Conservation (phyloP, 1,139 yeast genomes). For the Diutina ranongensis region DNA sequence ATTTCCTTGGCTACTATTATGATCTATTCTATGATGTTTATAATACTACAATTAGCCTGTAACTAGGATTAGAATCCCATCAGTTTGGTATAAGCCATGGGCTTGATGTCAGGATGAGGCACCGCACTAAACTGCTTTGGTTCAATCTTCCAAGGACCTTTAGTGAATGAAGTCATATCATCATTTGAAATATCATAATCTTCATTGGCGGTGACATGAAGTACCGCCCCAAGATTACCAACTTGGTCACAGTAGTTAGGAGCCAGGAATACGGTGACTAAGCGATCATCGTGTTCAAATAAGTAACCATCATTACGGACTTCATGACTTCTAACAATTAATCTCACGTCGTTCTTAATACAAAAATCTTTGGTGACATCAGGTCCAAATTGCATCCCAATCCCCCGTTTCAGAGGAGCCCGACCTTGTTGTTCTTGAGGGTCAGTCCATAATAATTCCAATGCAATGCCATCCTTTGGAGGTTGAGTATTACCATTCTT, state of each 20-base stretch:
- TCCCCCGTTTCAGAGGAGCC: slow-evolving; percentile 85
- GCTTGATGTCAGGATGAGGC: slow-evolving; percentile 82
- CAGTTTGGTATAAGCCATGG: slow-evolving; percentile 89
- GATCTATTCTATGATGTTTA: background rate
- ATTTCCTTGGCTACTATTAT: background rate
- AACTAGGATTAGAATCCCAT: slow-evolving; percentile 36
- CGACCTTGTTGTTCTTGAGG: slow-evolving; percentile 77
- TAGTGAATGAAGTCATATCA: slow-evolving; percentile 36
- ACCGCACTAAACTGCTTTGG: slow-evolving; percentile 64
- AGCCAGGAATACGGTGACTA: slow-evolving; percentile 90
- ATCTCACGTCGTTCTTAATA: slow-evolving; percentile 56
- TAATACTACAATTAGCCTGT: too few species aligned
- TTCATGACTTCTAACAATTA: slow-evolving; percentile 88
- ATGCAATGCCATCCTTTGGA: slow-evolving; percentile 82
- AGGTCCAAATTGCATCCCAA: slow-evolving; percentile 95
- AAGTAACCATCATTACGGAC: slow-evolving; percentile 89
- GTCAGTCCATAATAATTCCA: slow-evolving; percentile 97
- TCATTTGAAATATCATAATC: slow-evolving; percentile 40
- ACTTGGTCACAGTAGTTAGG: slow-evolving; percentile 94
- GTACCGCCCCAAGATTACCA: slow-evolving; percentile 84
- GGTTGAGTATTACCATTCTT: slow-evolving; percentile 58
- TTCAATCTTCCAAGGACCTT: slow-evolving; percentile 39
- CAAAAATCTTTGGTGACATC: slow-evolving; percentile 81
- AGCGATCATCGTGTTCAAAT: slow-evolving; percentile 72
- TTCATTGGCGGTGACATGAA: slow-evolving; percentile 35